Base-by-base conservation (phyloP, 2,329 filamentous ascomycete genomes). In the Pseudogymnoascus pannorum region DNA sequence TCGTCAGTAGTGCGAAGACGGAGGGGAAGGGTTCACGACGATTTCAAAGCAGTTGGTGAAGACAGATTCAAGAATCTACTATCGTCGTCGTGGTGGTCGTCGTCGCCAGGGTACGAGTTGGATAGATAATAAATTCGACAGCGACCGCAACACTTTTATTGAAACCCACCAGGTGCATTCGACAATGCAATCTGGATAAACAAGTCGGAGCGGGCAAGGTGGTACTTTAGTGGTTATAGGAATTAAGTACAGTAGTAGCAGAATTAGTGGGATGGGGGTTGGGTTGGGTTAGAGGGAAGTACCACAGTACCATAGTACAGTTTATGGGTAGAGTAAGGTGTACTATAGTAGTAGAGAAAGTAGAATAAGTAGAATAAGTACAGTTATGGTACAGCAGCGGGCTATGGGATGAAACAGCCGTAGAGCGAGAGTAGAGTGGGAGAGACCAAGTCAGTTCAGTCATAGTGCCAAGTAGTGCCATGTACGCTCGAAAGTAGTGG, bases 1-100 rank as follows among this genome's bases (percentile, higher is more conserved):
- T 73, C 54, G 61, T 71, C 31, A 38, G 24, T 54, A 54, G 48
- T 54, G 48, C 48, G 48, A n/a, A n/a, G n/a, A n/a, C n/a, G n/a
- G n/a, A 31, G 9, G 1, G 2, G 20, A 3, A 18, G 16, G 48
- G 48, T 16, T 20, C 48, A 33, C 48, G 48, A 5, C 48, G 48
- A 54, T 54, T 54, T 12, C 48, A 54, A 54, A 54, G 20, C 16
- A 31, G 48, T 7, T 14, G 48, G 8, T 36, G 57, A 36, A 42
- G 57, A 36, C 24, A 58, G 57, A 58, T 24, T 9, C 7, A 58
- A n/a, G n/a, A 24, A 24, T 36, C 33, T 42, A 42, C 36, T 42
- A 18, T 11, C 5, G 4, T 31, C n/a, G n/a, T n/a, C n/a, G n/a
- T n/a, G n/a, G n/a, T 31, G 7, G 18, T 42, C 26, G 44, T 54